These are phyloP conservation scores for Terfezia boudieri DNA, from an alignment of 495 filamentous ascomycete genomes.

Conservation along the genomic window DNA sequence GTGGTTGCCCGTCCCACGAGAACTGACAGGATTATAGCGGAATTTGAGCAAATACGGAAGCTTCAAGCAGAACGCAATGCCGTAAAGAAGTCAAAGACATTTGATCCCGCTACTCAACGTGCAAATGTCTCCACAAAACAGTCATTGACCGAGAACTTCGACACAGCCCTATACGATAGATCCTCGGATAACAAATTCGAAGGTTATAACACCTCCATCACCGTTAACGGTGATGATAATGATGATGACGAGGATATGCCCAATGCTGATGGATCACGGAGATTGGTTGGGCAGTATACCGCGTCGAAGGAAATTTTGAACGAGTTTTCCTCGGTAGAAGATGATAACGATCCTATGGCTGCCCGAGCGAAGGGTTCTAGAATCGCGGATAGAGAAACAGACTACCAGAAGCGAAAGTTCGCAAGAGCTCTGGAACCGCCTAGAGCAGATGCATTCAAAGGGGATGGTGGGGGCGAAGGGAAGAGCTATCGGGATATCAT, in stretches of 20 bases:
- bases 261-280: constrained; percentile 46
- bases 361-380: constrained; percentile 72
- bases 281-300: constrained; percentile 90
- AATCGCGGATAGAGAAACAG: constrained; percentile 80
- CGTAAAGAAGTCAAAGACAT: constrained; percentile 62
- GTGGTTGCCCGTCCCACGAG: no score
- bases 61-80: constrained; percentile 88
- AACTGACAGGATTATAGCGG: constrained; percentile 26
- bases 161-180: constrained; percentile 77
- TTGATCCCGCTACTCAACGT: constrained; percentile 70
- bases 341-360: constrained; percentile 50
- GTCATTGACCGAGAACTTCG: constrained; percentile 83
- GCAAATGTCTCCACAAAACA: constrained; percentile 81
- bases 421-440: constrained; percentile 73
- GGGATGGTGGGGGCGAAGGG: constrained; percentile 35
- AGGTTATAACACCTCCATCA: constrained; percentile 77
- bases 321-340: constrained; percentile 82
- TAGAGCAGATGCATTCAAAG: constrained; percentile 69
- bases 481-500: constrained; percentile 78
- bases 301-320: constrained; percentile 77
- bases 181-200: constrained; percentile 62
- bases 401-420: constrained; percentile 91
- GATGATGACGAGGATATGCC: constrained; percentile 53
- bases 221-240: constrained; percentile 58
- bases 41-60: constrained; percentile 62